phyloP scores from a whole-genome alignment of 257 asterid genomes.

The Cynanchum wilfordii region DNA sequence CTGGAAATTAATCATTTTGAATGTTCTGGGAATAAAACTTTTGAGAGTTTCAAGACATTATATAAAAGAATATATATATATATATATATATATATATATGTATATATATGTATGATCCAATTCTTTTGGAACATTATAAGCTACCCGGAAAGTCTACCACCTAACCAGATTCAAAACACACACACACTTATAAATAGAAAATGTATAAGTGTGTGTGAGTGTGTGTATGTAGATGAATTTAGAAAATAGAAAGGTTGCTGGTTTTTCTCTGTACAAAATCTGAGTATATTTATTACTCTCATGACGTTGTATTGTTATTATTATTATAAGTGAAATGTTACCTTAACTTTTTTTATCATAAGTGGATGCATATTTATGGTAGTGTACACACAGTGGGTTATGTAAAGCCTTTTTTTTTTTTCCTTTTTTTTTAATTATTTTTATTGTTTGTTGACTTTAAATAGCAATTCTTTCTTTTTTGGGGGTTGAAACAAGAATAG shows the following conservation, averaged over 20 bases:
- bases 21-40: neutral
- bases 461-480: neutral
- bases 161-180: neutral
- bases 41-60: neutral
- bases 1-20: too few species aligned
- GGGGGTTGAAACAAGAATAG: neutral
- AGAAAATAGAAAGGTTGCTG: neutral
- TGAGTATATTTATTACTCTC: neutral
- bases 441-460: neutral
- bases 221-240: neutral
- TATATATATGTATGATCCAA: neutral
- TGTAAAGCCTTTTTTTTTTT: neutral
- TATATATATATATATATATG: too few species aligned
- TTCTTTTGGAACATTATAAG: neutral
- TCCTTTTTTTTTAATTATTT: too few species aligned
- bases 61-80: neutral
- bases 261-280: neutral
- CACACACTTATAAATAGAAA: too few species aligned
- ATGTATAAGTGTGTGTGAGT: neutral
- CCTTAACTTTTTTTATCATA: neutral
- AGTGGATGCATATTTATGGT: neutral
- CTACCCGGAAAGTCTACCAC: neutral
- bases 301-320: neutral
- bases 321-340: neutral
- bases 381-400: neutral